Percentiles rank a stretch among this genome's conserved stretches.
Evolutionary conservation across 1,139 yeast species (phyloP).

Genomic region (Nakaseomyces kungkrabaensis): DNA sequence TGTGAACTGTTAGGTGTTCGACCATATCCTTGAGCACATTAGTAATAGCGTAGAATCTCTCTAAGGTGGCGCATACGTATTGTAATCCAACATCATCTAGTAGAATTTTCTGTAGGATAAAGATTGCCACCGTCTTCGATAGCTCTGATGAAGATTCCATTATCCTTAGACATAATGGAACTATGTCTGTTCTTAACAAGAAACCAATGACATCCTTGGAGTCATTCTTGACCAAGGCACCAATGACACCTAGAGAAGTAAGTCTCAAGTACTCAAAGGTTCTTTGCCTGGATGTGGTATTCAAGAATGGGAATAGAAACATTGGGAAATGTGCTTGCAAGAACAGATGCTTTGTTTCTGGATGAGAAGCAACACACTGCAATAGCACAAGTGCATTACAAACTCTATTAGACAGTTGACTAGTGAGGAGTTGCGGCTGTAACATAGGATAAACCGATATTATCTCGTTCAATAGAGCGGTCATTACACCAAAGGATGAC

Average conservation of each 20-base stretch:
- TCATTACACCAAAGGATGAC: conserved; percentile 96
- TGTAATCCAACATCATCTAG: conserved; percentile 85
- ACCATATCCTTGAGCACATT: conserved; percentile 85
- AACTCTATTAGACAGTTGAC: conserved; percentile 83
- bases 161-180: conserved; percentile 84
- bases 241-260: conserved; percentile 92
- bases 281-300: conserved; percentile 82
- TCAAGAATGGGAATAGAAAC: conserved; percentile 84
- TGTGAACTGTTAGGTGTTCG: conserved; percentile 58
- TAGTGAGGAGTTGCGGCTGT: conserved; percentile 78
- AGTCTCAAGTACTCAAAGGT: conserved; percentile 88
- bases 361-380: conserved; percentile 95
- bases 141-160: conserved; percentile 94
- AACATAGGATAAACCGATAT: conserved; percentile 81
- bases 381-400: conserved; percentile 90
- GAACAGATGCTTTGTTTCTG: conserved; percentile 76
- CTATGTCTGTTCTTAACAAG: conserved; percentile 84
- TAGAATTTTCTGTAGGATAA: conserved; percentile 83
- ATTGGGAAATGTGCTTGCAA: conserved; percentile 86
- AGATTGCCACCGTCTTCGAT: conserved; percentile 92
- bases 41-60: conserved; percentile 88
- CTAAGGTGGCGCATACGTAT: conserved; percentile 90
- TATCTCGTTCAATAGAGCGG: conserved; percentile 81
- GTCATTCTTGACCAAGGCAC: conserved; percentile 92
- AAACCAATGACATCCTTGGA: conserved; percentile 91